Evolutionary conservation across 768 basidiomycete genomes (phyloP), one percentile per base, ranked within the genome.

Genomic region (Tulasnella calospora): DNA sequence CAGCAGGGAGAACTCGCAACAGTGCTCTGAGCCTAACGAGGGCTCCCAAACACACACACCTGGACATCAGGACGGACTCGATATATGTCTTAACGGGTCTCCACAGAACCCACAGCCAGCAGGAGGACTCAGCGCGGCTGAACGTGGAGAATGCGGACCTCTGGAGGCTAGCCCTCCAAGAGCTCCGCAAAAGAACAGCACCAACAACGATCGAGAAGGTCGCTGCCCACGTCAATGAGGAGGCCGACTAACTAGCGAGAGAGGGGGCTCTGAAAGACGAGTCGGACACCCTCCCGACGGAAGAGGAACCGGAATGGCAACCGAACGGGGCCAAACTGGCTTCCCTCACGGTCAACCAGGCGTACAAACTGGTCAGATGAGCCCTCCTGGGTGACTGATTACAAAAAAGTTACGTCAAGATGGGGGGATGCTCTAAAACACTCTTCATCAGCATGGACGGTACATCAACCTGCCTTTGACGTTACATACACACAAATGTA

Each of bases 1-100:
- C 40, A 74, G 41, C 35, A 40, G 73, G 73, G 73, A 19, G 73
- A 74, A 40, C 21, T 74, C 15, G 73, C 73, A 4, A 38, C 73
- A 51, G 46, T 74, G 1, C 1, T 41, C 1, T 51, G 17, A 7
- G 73, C 73, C 40, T 40, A 40, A 12, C 40, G 8, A 9, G 13
- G 9, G 40, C 40, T 12, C 40, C 40, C 40, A 40, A 40, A 40
- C 9, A 40, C 40, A 40, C 40, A 9, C 40, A 1, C 1, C 40
- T 40, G 8, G 9, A 9, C 8, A 40, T 40, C 3, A 61, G 27
- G 2, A 72, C 74, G 10, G 74, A 76, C 41, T 76, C 74, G 10
- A 17, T 5, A 0, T 76, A 76, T 35, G 41, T 21, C 3, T 8
- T 76, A 1, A 41, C 10, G 2, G 30, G n/a, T 15, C 17, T 76